Percentiles rank a stretch among this genome's conserved stretches.
These are phyloP conservation scores for Corylus avellana DNA, from an alignment of 306 rosid species.

Conservation along the genomic window DNA sequence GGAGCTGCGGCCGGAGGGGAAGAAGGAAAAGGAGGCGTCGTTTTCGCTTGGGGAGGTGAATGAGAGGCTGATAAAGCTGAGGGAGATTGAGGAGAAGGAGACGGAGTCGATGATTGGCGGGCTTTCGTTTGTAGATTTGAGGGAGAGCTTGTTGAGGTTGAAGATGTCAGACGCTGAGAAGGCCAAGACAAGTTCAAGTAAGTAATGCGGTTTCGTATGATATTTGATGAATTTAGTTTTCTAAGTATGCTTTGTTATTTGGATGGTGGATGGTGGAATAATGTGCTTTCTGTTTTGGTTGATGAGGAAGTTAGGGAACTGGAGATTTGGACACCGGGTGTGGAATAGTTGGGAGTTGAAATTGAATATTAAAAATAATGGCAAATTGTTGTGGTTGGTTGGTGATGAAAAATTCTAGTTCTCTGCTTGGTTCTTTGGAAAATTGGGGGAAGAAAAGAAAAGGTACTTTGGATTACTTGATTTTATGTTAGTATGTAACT, in stretches of 20 bases:
- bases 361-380: neutral
- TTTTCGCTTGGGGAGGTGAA: constrained; percentile 69
- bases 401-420: neutral
- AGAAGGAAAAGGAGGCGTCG: constrained; percentile 28
- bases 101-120: neutral
- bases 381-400: neutral
- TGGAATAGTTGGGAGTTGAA: neutral
- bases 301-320: neutral
- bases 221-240: neutral
- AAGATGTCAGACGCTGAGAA: neutral
- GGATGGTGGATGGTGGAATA: neutral
- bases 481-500: neutral
- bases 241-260: neutral
- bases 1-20: constrained; percentile 57
- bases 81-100: constrained; percentile 53
- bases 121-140: neutral
- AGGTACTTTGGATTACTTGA: neutral
- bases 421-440: neutral
- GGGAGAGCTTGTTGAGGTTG: neutral
- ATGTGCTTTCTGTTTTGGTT: neutral
- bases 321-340: neutral
- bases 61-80: constrained; percentile 63
- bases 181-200: neutral
- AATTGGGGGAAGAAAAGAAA: neutral
- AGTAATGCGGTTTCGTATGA: neutral